These are phyloP conservation scores for Phyllosticta ampelicida DNA, from an alignment of 2,329 filamentous ascomycete genomes.

Conservation along the genomic window DNA sequence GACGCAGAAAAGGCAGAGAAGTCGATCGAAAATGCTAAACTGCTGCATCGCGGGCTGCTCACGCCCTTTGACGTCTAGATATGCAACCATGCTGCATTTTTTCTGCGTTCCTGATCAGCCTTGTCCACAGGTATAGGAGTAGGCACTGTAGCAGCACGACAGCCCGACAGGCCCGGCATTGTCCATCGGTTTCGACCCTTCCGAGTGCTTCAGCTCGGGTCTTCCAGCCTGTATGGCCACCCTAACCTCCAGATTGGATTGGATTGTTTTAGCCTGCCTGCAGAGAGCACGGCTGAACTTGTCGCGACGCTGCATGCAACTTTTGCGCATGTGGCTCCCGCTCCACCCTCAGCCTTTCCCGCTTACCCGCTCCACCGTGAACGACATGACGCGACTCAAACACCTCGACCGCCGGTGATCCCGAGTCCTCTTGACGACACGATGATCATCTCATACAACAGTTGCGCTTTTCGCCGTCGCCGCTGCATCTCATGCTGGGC, in stretches of 20 bases:
- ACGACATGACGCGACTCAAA: neutral
- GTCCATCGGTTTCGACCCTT: neutral
- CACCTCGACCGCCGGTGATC: neutral
- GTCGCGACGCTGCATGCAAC: too few species aligned
- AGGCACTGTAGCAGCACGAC: too few species aligned
- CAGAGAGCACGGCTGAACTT: neutral
- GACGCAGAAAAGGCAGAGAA: too few species aligned
- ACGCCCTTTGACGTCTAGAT: neutral
- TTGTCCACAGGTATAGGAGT: too few species aligned
- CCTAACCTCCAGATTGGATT: too few species aligned
- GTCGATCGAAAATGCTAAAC: too few species aligned
- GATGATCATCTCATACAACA: too few species aligned
- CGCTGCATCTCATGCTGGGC: neutral
- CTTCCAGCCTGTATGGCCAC: too few species aligned
- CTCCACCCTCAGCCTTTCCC: neutral
- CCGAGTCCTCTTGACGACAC: neutral
- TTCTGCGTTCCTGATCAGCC: neutral
- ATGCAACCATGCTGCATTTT: neutral
- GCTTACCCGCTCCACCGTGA: neutral
- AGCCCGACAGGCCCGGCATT: neutral
- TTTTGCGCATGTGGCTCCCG: neutral
- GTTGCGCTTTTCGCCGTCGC: neutral
- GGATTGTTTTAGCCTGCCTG: neutral
- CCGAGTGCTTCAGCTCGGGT: neutral
- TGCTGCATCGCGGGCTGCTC: too few species aligned